phyloP scores from a whole-genome alignment of 345 rosid genomes.

The Salix arbutifolia region DNA sequence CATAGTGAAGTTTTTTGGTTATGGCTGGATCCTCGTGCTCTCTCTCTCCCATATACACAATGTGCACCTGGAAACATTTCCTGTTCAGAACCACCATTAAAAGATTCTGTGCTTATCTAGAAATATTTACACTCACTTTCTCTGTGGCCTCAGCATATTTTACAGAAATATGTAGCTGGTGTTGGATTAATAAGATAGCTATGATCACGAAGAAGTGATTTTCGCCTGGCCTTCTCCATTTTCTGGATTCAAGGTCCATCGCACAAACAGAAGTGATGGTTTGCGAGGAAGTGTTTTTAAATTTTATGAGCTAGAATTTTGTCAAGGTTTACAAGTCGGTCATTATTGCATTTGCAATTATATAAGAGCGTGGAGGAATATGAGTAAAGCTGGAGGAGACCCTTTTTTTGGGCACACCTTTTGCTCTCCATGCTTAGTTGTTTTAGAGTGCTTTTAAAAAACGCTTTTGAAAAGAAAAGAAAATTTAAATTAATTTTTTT shows the following conservation, averaged over 20 bases:
- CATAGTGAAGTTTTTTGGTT: constrained; percentile 31
- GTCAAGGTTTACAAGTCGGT: constrained; percentile 1
- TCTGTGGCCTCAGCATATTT: constrained; percentile 11
- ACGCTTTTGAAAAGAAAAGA: too few species aligned
- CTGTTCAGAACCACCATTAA: not conserved
- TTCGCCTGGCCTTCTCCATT: not conserved
- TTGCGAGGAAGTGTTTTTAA: not conserved
- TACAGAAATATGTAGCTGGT: constrained; percentile 2
- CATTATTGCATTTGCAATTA: not conserved
- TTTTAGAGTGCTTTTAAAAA: too few species aligned
- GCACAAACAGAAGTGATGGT: not conserved
- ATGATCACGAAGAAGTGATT: not conserved
- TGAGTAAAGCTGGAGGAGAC: not conserved
- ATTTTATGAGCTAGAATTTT: not conserved
- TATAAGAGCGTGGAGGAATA: not conserved
- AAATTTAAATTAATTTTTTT: too few species aligned
- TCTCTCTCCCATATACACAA: constrained; percentile 48
- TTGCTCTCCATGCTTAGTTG: not conserved
- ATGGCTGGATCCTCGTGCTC: constrained; percentile 35
- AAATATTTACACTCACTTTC: constrained; percentile 9
- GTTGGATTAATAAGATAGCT: constrained; percentile 6
- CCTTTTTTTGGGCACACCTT: not conserved
- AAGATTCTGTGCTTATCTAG: not conserved
- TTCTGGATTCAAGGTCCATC: constrained; percentile 3
- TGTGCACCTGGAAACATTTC: constrained; percentile 23